Percentiles rank a stretch among this genome's conserved stretches.
Conservation (phyloP, 2,329 filamentous ascomycete species). For the Geosmithia putterillii region DNA sequence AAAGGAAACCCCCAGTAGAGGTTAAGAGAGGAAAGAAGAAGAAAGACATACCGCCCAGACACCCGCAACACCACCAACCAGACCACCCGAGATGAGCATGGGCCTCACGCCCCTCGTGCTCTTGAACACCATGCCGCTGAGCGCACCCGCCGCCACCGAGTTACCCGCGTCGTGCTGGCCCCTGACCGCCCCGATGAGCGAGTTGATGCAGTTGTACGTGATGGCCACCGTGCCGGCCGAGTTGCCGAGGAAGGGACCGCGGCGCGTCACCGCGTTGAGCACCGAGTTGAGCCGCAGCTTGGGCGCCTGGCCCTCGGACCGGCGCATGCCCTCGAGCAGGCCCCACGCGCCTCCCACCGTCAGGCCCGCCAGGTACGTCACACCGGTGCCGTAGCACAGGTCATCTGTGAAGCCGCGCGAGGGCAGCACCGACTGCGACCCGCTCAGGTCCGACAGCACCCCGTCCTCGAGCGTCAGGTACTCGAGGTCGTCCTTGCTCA, state of each 20-base stretch:
- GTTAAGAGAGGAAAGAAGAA: neutral
- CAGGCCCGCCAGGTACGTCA: constrained; percentile 84
- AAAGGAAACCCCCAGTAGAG: neutral
- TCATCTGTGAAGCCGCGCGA: constrained; percentile 97
- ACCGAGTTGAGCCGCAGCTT: constrained; percentile 90
- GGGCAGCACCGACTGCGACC: constrained; percentile 75
- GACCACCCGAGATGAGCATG: constrained; percentile 87
- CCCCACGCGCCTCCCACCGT: constrained; percentile 85
- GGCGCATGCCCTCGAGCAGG: constrained; percentile 74
- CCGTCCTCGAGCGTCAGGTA: constrained; percentile 93
- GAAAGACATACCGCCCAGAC: constrained; percentile 70
- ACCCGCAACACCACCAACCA: constrained; percentile 77
- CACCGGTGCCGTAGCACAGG: constrained; percentile 91
- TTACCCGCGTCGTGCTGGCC: constrained; percentile 87
- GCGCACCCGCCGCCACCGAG: constrained; percentile 69
- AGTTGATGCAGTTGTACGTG: constrained; percentile 90
- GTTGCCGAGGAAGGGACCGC: constrained; percentile 93
- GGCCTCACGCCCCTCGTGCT: constrained; percentile 81
- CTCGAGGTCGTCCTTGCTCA: constrained; percentile 87
- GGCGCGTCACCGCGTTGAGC: constrained; percentile 83
- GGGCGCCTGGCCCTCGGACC: constrained; percentile 65
- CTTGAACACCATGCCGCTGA: constrained; percentile 95
- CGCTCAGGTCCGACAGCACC: constrained; percentile 73
- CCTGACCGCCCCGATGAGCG: constrained; percentile 62
- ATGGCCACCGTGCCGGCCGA: constrained; percentile 92